Conservation (phyloP, 345 rosid species). For the Abelmoschus esculentus region DNA sequence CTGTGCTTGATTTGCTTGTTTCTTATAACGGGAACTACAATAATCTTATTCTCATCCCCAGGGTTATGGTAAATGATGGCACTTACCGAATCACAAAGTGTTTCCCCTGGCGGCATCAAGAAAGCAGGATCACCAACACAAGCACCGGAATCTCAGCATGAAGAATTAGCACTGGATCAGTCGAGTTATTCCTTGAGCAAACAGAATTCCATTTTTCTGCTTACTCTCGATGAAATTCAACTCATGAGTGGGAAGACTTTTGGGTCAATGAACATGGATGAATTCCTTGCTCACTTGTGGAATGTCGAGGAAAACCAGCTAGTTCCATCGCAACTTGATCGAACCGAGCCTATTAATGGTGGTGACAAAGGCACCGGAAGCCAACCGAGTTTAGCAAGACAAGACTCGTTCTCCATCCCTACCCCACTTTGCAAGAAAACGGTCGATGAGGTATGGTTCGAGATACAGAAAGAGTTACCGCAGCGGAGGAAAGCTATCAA, state of each 20-base stretch:
- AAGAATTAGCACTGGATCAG: background rate
- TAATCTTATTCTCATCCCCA: no score
- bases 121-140: background rate
- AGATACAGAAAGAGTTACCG: conserved; percentile 59
- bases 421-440: conserved; percentile 71
- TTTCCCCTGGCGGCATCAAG: no score
- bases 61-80: background rate
- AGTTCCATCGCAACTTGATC: conserved; percentile 6
- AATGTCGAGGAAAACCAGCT: conserved; percentile 40
- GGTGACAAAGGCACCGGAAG: background rate
- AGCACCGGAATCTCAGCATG: background rate
- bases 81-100: background rate
- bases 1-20: no score
- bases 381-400: conserved; percentile 32
- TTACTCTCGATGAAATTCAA: conserved; percentile 75
- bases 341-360: conserved; percentile 1
- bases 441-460: conserved; percentile 80
- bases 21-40: no score
- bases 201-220: conserved; percentile 49
- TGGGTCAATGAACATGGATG: conserved; percentile 93
- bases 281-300: conserved; percentile 73
- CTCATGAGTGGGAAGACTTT: conserved; percentile 62
- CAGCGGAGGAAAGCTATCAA: conserved; percentile 8
- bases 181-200: conserved; percentile 14
- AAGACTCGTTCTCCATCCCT: conserved; percentile 70